Evolutionary conservation across 2,329 filamentous ascomycete species (phyloP), one percentile per base, ranked within the genome.

Genomic region (Biscogniauxia mediterranea): DNA sequence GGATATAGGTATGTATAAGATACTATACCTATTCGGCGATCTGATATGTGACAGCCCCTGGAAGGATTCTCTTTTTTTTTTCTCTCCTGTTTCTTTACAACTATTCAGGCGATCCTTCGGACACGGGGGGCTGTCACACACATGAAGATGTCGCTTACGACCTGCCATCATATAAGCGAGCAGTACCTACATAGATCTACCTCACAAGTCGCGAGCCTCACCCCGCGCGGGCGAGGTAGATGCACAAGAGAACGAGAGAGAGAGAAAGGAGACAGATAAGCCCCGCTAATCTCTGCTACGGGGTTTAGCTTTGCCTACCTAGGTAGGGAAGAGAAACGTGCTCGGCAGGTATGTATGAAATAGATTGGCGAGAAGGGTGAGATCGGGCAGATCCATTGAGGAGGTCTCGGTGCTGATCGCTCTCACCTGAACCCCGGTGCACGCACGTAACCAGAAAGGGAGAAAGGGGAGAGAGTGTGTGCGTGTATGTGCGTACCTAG

Each of bases 291-390:
- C 50, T 8, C 50, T 3, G 19, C 50, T 13, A 52, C 21, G 50
- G 50, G 19, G 15, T 21, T 21, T 11, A 21, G 19, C 50, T 21
- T 52, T 11, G 3, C 19, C 46, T 32, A 5, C 19, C 46, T 32
- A 51, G 55, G 19, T 9, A 51, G 55, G 42, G 38, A 46, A n/a
- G 9, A 50, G 46, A 52, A 52, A 52, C 50, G 50, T 52, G 50
- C 50, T 52, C 50, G 19, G 19, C 56, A 57, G 54, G n/a, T 63
- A 65, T 52, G 59, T 65, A 57, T 58, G 61, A 57, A 60, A 63
- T 64, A 67, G 65, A 67, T 67, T 65, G 59, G 61, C 65, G 63
- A 65, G 61, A 23, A 23, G 58, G 42, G 62, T 38, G 56, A 60
- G 56, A 63, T 66, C 62, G 58, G 59, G 58, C 58, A 56, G 61